phyloP scores from a whole-genome alignment of 2,329 filamentous ascomycete species.

The Pseudogymnoascus sp. region DNA sequence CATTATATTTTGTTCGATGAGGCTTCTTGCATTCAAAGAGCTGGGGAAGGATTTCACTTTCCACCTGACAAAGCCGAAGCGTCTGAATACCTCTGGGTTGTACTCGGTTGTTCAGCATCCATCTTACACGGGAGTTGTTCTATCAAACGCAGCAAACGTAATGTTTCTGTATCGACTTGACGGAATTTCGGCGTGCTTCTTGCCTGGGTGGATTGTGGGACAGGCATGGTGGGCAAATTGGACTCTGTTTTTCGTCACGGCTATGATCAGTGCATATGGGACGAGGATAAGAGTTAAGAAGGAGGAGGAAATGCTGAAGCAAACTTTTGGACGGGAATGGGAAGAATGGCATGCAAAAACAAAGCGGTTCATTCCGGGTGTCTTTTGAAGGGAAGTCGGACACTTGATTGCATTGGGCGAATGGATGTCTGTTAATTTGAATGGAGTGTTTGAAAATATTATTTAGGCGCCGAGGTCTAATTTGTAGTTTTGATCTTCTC shows the following conservation, averaged over 20 bases:
- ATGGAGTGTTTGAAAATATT: too few species aligned
- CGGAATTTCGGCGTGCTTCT: slow-evolving; percentile 36
- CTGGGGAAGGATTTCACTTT: slow-evolving; percentile 51
- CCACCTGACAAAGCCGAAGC: slow-evolving; percentile 40
- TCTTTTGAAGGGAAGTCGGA: slow-evolving; percentile 29
- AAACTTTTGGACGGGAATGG: slow-evolving; percentile 44
- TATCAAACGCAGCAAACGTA: slow-evolving; percentile 32
- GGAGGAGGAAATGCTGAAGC: slow-evolving; percentile 46
- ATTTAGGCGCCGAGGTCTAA: too few species aligned
- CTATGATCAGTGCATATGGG: slow-evolving; percentile 20
- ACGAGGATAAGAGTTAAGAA: slow-evolving; percentile 37
- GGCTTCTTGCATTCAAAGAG: slow-evolving; percentile 36
- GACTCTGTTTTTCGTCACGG: slow-evolving; percentile 16
- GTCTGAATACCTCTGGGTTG: slow-evolving; percentile 15
- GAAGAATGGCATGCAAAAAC: slow-evolving; percentile 43
- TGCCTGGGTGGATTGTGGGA: slow-evolving; percentile 21
- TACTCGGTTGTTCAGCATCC: slow-evolving; percentile 17
- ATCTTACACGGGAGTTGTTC: slow-evolving; percentile 31
- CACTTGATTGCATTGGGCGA: neutral
- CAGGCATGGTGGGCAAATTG: slow-evolving; percentile 16
- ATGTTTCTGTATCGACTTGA: slow-evolving; percentile 35
- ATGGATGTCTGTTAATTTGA: neutral
- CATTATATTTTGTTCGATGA: slow-evolving; percentile 25
- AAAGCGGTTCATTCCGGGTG: slow-evolving; percentile 42
- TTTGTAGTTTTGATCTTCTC: too few species aligned